Evolutionary conservation across 2,329 filamentous ascomycete genomes (phyloP).

Genomic region (Penicillium sp.): DNA sequence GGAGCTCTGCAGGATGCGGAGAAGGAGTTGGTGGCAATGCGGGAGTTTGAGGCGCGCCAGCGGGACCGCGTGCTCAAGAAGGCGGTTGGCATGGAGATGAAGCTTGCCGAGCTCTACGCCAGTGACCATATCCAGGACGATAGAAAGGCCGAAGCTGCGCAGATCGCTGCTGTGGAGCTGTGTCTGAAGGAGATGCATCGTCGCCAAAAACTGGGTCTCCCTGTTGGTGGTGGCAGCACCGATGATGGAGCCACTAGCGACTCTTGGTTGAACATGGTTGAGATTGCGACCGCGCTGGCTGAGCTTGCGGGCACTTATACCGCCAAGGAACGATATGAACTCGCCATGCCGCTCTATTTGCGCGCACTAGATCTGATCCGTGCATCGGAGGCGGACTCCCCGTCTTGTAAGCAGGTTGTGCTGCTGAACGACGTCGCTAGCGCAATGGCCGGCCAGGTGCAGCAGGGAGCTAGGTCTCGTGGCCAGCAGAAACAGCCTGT

Average conservation of each 20-base stretch:
- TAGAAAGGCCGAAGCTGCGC: conserved; percentile 69
- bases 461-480: conserved; percentile 29
- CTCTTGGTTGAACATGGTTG: conserved; percentile 39
- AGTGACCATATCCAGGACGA: conserved; percentile 71
- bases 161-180: conserved; percentile 80
- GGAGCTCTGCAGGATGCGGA: conserved; percentile 22
- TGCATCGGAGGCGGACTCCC: conserved; percentile 38
- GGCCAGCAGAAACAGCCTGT: conserved; percentile 32
- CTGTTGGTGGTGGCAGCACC: conserved; percentile 60
- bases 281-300: conserved; percentile 40
- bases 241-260: conserved; percentile 29
- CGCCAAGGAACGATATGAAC: conserved; percentile 68
- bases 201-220: conserved; percentile 64
- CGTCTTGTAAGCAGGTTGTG: conserved; percentile 72
- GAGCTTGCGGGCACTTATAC: conserved; percentile 76
- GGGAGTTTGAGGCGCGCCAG: conserved; percentile 39
- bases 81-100: conserved; percentile 72
- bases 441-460: conserved; percentile 47
- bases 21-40: conserved; percentile 24
- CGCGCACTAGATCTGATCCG: conserved; percentile 72
- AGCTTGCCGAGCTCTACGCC: conserved; percentile 79
- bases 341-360: conserved; percentile 81
- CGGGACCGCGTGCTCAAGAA: conserved; percentile 69
- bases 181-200: conserved; percentile 70
- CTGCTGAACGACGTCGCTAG: conserved; percentile 59